phyloP scores from a whole-genome alignment of 352 stramenopile genomes.

The Saprolegnia diclina region DNA sequence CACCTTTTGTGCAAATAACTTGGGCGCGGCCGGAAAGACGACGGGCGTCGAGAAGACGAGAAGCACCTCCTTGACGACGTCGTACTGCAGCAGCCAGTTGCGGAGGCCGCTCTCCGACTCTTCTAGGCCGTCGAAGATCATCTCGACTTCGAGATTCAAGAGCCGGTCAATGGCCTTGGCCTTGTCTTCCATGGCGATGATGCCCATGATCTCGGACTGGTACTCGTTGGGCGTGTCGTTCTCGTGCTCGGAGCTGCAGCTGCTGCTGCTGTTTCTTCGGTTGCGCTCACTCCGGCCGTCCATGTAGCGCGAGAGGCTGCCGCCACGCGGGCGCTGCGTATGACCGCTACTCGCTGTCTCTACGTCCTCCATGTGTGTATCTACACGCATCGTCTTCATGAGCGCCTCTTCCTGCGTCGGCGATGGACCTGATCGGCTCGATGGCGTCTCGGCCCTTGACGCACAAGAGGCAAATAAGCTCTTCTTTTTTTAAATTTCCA shows the following conservation, averaged over 20 bases:
- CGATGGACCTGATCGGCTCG: neutral
- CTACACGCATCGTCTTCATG: neutral
- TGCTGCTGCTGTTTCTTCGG: slow-evolving; percentile 20
- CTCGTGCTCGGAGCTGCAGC: slow-evolving; percentile 25
- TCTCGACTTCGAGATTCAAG: slow-evolving; percentile 78
- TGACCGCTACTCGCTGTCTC: neutral
- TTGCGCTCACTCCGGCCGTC: slow-evolving; percentile 18
- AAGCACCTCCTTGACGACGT: slow-evolving; percentile 73
- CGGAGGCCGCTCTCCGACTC: slow-evolving; percentile 81
- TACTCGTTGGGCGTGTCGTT: slow-evolving; percentile 19
- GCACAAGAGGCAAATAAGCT: slow-evolving; percentile 19
- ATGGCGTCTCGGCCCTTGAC: neutral
- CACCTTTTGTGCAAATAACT: slow-evolving; percentile 2
- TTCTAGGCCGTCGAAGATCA: slow-evolving; percentile 79
- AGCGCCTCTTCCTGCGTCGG: neutral
- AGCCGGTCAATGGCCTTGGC: slow-evolving; percentile 61
- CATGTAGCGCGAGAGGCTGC: slow-evolving; percentile 25
- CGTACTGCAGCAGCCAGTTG: slow-evolving; percentile 71
- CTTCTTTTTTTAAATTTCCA: slow-evolving; percentile 7
- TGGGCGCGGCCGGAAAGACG: slow-evolving; percentile 33
- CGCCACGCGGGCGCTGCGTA: slow-evolving; percentile 11
- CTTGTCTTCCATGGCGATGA: slow-evolving; percentile 38
- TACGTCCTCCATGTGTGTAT: slow-evolving; percentile 26
- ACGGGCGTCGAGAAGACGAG: slow-evolving; percentile 75
- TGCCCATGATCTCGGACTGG: slow-evolving; percentile 16